These are phyloP conservation scores for Tolypocladium ophioglossoides DNA, from an alignment of 2,329 filamentous ascomycete species.

Conservation along the genomic window DNA sequence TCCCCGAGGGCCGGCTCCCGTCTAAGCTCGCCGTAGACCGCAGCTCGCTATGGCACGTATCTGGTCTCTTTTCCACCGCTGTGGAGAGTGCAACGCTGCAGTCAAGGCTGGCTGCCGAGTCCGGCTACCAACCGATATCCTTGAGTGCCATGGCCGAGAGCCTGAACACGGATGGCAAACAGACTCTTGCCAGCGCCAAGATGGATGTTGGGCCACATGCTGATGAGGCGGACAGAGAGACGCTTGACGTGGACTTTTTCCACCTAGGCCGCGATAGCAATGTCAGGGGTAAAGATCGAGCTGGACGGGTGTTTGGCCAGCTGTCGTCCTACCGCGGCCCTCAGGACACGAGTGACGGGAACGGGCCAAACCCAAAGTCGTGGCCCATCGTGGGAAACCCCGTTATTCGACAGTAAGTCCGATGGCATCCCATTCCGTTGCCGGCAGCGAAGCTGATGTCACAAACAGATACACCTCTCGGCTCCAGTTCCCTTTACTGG, in stretches of 20 bases:
- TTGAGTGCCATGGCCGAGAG: conserved; percentile 54
- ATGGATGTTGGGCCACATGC: conserved; percentile 43
- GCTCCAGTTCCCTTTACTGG: conserved; percentile 49
- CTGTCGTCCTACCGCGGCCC: conserved; percentile 13
- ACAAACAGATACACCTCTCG: conserved; percentile 3
- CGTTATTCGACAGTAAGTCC: conserved; percentile 15
- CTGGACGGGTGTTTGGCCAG: conserved; percentile 18
- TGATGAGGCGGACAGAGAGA: conserved; percentile 16
- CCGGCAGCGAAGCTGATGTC: background rate
- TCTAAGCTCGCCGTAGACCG: conserved; percentile 48
- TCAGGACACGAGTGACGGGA: background rate
- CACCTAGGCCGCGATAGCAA: conserved; percentile 11
- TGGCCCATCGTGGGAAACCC: conserved; percentile 16
- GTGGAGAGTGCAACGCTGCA: conserved; percentile 73
- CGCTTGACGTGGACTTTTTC: conserved; percentile 21
- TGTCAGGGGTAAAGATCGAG: conserved; percentile 3
- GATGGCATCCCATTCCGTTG: background rate
- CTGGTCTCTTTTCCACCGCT: conserved; percentile 64
- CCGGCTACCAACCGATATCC: conserved; percentile 29
- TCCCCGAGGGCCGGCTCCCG: conserved; percentile 48
- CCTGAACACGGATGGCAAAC: conserved; percentile 67
- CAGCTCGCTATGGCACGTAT: conserved; percentile 66
- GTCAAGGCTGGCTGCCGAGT: conserved; percentile 49
- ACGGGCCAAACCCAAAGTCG: conserved; percentile 3
- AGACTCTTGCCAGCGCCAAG: conserved; percentile 65